Conservation (phyloP, 768 basidiomycete genomes). For the Leccinellum albellum region DNA sequence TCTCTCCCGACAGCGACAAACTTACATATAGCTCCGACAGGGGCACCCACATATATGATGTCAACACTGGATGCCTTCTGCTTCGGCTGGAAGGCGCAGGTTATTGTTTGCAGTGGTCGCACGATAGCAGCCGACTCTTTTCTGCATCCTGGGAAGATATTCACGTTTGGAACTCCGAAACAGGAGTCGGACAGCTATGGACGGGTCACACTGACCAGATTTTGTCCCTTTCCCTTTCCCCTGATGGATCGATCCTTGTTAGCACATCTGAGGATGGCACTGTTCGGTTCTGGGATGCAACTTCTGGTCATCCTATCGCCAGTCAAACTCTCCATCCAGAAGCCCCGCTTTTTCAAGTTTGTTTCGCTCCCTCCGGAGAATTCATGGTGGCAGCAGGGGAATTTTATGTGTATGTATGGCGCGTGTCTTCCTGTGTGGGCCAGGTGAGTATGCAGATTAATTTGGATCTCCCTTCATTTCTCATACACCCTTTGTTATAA, state of each 20-base stretch:
- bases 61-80: fast-evolving
- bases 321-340: too few species aligned
- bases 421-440: too few species aligned
- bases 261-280: not conserved
- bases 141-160: not conserved
- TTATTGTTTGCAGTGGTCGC: not conserved
- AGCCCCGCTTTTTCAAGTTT: not conserved
- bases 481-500: too few species aligned
- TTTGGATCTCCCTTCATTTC: too few species aligned
- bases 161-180: not conserved
- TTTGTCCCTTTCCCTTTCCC: not conserved
- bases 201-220: not conserved
- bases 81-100: not conserved
- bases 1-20: not conserved
- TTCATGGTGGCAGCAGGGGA: not conserved
- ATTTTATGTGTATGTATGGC: not conserved
- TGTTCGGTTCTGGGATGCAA: not conserved
- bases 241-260: not conserved
- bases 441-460: too few species aligned
- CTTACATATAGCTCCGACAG: not conserved
- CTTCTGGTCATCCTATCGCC: not conserved
- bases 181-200: not conserved
- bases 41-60: not conserved
- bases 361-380: not conserved
- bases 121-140: not conserved